Percentiles rank a stretch among this genome's conserved stretches.
phyloP scores from a whole-genome alignment of 257 asterid genomes.

The Paraleonurus japonicus region DNA sequence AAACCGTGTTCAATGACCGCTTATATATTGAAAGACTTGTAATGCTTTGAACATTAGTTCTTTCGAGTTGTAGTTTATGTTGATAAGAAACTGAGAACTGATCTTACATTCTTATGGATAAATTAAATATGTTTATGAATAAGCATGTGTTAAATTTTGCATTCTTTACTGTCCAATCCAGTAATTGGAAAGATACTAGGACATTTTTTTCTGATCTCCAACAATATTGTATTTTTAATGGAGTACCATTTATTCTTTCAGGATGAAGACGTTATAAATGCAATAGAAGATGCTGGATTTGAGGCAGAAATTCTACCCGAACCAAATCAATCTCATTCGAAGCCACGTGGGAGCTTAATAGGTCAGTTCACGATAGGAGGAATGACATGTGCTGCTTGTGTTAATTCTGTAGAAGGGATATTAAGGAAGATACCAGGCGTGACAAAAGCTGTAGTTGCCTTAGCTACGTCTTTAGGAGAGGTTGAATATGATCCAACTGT shows the following conservation, averaged over 20 bases:
- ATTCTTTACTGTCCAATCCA: neutral
- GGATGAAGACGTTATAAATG: constrained; percentile 80
- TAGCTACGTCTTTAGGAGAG: constrained; percentile 92
- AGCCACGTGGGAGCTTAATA: constrained; percentile 47
- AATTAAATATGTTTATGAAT: neutral
- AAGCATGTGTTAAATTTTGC: neutral
- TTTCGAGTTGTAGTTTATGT: neutral
- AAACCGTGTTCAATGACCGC: neutral
- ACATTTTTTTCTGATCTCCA: neutral
- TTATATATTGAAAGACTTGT: neutral
- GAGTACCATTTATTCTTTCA: constrained; percentile 38
- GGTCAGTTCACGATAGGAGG: constrained; percentile 98
- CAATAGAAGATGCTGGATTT: constrained; percentile 99
- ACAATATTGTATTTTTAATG: constrained; percentile 16
- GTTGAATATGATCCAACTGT: constrained; percentile 79
- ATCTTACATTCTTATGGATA: neutral
- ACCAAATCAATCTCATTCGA: constrained; percentile 45
- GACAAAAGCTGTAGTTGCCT: constrained; percentile 77
- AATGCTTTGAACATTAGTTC: neutral
- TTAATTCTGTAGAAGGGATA: constrained; percentile 92
- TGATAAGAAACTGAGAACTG: constrained; percentile 10
- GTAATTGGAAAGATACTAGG: neutral
- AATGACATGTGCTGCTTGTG: constrained; percentile 99
- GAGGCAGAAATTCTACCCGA: constrained; percentile 91
- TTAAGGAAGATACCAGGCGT: constrained; percentile 76